These are phyloP conservation scores for Eucalyptus marginata DNA, from an alignment of 345 rosid genomes.

Conservation along the genomic window DNA sequence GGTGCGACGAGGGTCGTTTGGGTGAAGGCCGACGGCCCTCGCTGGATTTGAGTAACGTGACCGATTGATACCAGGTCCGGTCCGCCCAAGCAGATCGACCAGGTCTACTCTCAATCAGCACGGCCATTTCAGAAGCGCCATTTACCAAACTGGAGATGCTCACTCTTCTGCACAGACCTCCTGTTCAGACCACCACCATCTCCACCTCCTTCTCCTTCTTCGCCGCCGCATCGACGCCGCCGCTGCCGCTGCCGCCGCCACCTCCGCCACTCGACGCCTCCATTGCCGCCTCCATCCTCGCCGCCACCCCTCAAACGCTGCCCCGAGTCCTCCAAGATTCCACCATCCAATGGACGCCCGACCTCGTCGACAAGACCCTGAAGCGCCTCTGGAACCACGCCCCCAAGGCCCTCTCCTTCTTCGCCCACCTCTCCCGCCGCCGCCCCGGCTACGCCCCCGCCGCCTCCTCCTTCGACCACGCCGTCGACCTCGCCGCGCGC, in stretches of 20 bases:
- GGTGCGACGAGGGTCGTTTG: too few relatives aligned
- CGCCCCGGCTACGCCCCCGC: conserved; percentile 43
- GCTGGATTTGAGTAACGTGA: too few relatives aligned
- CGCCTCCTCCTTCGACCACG: conserved; percentile 72
- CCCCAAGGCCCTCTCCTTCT: conserved; percentile 72
- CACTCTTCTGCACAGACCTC: not conserved
- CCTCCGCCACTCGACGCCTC: not conserved
- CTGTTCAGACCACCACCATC: not conserved
- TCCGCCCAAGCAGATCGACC: not conserved
- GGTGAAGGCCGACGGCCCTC: too few relatives aligned
- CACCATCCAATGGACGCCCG: conserved; percentile 41
- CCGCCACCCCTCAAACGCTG: conserved; percentile 21
- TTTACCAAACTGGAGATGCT: not conserved
- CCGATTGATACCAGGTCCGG: rapidly evolving
- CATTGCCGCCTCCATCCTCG: conserved; percentile 4
- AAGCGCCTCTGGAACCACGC: conserved; percentile 86
- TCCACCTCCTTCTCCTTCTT: not conserved
- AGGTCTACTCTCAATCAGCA: not conserved
- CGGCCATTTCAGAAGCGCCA: not conserved
- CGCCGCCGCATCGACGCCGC: not conserved
- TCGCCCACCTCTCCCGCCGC: conserved; percentile 39
- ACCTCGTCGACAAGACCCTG: conserved; percentile 48
- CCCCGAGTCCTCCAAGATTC: conserved; percentile 28
- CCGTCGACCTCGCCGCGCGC: conserved; percentile 75
- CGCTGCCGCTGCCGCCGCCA: not conserved